Percentiles rank a stretch among this genome's conserved stretches.
These are phyloP conservation scores for Suaeda aralocaspica DNA, from an alignment of 148 eudicot genomes.

Conservation along the genomic window DNA sequence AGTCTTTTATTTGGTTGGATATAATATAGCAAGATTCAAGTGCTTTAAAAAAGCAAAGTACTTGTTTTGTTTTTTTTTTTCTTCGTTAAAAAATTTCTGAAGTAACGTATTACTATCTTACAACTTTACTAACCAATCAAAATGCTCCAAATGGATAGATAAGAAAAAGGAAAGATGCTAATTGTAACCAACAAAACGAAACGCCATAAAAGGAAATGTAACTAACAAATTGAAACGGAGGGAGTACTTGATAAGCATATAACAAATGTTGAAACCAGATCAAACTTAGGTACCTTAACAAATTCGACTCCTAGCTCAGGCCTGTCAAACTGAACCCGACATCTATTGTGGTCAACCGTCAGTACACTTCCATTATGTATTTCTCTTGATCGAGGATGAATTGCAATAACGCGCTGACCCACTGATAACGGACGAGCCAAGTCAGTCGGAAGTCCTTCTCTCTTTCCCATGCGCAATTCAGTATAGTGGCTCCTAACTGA, in stretches of 20 bases:
- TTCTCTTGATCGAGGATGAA: conserved; percentile 91
- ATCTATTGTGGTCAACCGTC: conserved; percentile 81
- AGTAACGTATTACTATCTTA: too few relatives aligned
- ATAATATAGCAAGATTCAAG: too few relatives aligned
- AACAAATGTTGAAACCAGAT: background rate
- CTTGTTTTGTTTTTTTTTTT: too few relatives aligned
- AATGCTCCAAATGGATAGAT: too few relatives aligned
- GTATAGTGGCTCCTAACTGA: conserved; percentile 90
- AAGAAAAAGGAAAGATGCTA: too few relatives aligned
- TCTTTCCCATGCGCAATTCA: conserved; percentile 77
- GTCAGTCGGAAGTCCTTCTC: conserved; percentile 95
- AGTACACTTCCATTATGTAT: conserved; percentile 86
- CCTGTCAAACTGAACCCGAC: conserved; percentile 90
- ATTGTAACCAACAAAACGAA: too few relatives aligned
- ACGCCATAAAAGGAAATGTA: too few relatives aligned
- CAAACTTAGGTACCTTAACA: conserved; percentile 57
- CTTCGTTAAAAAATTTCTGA: too few relatives aligned
- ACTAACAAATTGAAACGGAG: too few relatives aligned
- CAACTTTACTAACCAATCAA: too few relatives aligned
- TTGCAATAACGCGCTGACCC: conserved; percentile 90
- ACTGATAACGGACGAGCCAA: conserved; percentile 96
- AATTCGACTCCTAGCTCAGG: conserved; percentile 98
- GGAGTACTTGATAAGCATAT: background rate
- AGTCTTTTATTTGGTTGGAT: too few relatives aligned
- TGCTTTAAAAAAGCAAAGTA: too few relatives aligned